Conservation (phyloP, 176 grass and related monocot species). For the Rhynchospora pubera region DNA sequence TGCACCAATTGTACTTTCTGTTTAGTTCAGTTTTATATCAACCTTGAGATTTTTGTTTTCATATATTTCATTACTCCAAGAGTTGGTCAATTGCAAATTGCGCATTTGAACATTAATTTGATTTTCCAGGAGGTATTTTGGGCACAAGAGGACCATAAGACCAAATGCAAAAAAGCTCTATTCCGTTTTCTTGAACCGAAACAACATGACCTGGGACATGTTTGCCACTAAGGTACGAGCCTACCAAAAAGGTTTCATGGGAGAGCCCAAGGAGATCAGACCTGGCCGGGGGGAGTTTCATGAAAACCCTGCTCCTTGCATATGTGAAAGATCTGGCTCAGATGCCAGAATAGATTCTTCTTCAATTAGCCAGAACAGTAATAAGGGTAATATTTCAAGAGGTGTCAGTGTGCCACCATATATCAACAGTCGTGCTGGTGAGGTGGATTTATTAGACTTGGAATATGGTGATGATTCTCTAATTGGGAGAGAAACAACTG, state of each 20-base stretch:
- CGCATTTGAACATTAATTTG: background rate
- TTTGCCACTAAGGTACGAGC: slow-evolving; percentile 49
- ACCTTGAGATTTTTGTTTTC: background rate
- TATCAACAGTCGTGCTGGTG: slow-evolving; percentile 4
- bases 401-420: slow-evolving; percentile 12
- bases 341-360: background rate
- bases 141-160: slow-evolving; percentile 77
- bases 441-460: slow-evolving; percentile 6
- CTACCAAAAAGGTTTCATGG: slow-evolving; percentile 72
- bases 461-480: slow-evolving; percentile 17
- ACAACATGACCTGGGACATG: slow-evolving; percentile 66
- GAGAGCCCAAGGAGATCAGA: slow-evolving; percentile 58
- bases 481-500: background rate
- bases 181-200: slow-evolving; percentile 48
- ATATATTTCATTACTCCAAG: background rate
- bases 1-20: background rate
- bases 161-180: slow-evolving; percentile 80
- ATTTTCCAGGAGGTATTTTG: slow-evolving; percentile 65
- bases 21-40: background rate
- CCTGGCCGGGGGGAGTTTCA: slow-evolving; percentile 79
- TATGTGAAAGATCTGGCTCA: slow-evolving; percentile 40
- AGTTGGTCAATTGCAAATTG: background rate
- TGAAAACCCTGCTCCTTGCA: slow-evolving; percentile 60
- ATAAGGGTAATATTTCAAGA: background rate
- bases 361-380: slow-evolving; percentile 10